phyloP scores from a whole-genome alignment of 2,329 filamentous ascomycete genomes.

The Diaporthe caulivora region DNA sequence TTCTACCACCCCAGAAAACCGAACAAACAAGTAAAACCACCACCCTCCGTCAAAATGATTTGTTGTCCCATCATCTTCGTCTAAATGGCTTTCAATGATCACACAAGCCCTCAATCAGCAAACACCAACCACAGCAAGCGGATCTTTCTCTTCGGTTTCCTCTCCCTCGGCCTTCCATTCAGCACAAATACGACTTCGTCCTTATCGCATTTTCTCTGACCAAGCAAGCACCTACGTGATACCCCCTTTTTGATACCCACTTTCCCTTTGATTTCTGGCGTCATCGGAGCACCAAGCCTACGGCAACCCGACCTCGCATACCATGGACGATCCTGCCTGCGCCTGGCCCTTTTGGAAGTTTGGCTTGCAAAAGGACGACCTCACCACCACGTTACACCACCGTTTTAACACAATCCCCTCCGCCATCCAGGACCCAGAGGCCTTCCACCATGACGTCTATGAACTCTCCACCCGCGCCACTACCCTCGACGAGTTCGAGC shows the following conservation, averaged over 20 bases:
- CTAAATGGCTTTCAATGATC: slow-evolving; percentile 51
- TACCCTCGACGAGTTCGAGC: slow-evolving; percentile 66
- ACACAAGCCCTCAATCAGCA: slow-evolving; percentile 43
- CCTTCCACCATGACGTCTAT: slow-evolving; percentile 72
- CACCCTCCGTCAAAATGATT: slow-evolving; percentile 30
- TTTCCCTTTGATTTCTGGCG: slow-evolving; percentile 26
- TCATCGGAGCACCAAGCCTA: slow-evolving; percentile 7
- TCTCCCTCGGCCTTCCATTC: slow-evolving; percentile 40
- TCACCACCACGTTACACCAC: slow-evolving; percentile 69
- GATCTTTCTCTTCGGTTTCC: slow-evolving; percentile 44
- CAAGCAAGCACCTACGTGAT: slow-evolving; percentile 39
- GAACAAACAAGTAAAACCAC: background rate
- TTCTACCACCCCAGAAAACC: background rate
- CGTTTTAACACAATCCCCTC: slow-evolving; percentile 71
- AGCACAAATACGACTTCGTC: slow-evolving; percentile 37
- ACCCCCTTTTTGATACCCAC: slow-evolving; percentile 38
- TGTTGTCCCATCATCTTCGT: slow-evolving; percentile 16
- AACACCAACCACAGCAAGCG: slow-evolving; percentile 40
- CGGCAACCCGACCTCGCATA: background rate
- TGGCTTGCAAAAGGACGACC: slow-evolving; percentile 70
- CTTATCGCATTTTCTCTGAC: slow-evolving; percentile 36
- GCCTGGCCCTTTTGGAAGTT: slow-evolving; percentile 74
- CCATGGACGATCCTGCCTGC: slow-evolving; percentile 67
- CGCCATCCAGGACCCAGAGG: slow-evolving; percentile 69
- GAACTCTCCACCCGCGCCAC: slow-evolving; percentile 66